Base-by-base conservation (phyloP, 345 rosid genomes). In the Turnera subulata region DNA sequence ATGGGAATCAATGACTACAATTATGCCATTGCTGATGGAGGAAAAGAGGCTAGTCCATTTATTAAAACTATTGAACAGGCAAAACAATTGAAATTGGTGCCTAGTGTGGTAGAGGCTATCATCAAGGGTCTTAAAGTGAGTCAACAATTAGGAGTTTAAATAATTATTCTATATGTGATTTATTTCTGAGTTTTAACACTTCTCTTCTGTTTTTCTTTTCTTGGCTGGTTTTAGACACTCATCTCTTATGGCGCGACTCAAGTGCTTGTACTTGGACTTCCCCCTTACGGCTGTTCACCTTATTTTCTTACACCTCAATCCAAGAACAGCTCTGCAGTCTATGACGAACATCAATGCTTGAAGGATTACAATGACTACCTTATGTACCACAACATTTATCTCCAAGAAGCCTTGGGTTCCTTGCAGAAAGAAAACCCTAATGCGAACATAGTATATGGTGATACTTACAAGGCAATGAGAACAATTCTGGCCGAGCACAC, bases 371-470 rank as follows among this genome's bases (percentile, higher is more conserved):
- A 74, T 46, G 10, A 69, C 15, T 65, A 70, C 22, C 38, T 56
- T 19, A 19, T 15, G 13, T 59, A 71, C 39, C 73, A 67, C 47
- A 75, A 66, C 17, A 16, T 22, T 5, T 48, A 17, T 21, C 75
- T 75, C 20, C 65, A 63, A 37, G 19, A 16, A 19, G 70, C 57
- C 20, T 25, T 75, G 2, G 23, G 15, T 0, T 44, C 53, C 55
- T 37, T 75, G 6, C 21, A 23, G 32, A 55, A 50, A 14, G 35
- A 40, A 6, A 13, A 63, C 15, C 73, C 70, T 63, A 9, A 67
- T 26, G 61, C 32, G 4, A 46, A 16, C 6, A 63, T 75, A 2
- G 50, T 59, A 19, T 71, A 75, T 24, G 73, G 54, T 6, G 73
- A 75, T 33, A 18, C 50, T 40, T 70, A 62, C 42, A 50, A 63